Conservation (phyloP, 2,329 filamentous ascomycete genomes). For the Aureobasidium sp. region DNA sequence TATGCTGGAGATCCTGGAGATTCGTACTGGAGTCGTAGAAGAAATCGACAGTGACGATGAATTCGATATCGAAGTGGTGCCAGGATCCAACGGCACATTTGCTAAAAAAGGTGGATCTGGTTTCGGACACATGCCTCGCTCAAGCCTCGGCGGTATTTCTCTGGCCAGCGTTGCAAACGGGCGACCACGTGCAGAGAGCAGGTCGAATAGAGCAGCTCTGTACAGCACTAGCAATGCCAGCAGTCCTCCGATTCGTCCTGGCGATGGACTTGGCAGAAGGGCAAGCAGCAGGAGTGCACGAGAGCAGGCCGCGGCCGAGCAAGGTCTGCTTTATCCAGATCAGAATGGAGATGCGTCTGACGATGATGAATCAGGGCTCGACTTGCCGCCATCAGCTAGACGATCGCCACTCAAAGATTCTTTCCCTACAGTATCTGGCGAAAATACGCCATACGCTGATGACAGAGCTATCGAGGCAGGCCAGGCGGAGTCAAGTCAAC, state of each 20-base stretch:
- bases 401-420: slow-evolving; percentile 27
- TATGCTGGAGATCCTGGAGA: slow-evolving; percentile 97
- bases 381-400: slow-evolving; percentile 49
- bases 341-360: slow-evolving; percentile 36
- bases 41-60: slow-evolving; percentile 97
- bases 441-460: slow-evolving; percentile 10
- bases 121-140: slow-evolving; percentile 67
- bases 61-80: slow-evolving; percentile 78
- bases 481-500: slow-evolving; percentile 10
- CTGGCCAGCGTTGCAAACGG: slow-evolving; percentile 39
- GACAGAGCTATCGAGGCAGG: slow-evolving; percentile 15
- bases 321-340: slow-evolving; percentile 44
- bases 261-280: slow-evolving; percentile 40
- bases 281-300: slow-evolving; percentile 40
- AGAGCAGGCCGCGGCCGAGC: slow-evolving; percentile 38
- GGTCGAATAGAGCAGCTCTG: slow-evolving; percentile 44
- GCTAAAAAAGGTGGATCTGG: slow-evolving; percentile 70
- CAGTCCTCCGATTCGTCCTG: slow-evolving; percentile 37
- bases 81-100: slow-evolving; percentile 61
- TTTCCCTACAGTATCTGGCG: slow-evolving; percentile 17
- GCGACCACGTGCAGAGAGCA: slow-evolving; percentile 17
- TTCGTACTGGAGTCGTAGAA: slow-evolving; percentile 90
- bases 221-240: slow-evolving; percentile 50
- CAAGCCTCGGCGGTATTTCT: slow-evolving; percentile 44
- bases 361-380: slow-evolving; percentile 47